These are phyloP conservation scores for Monosporozyma servazzii DNA, from an alignment of 805 yeast species.

Conservation along the genomic window DNA sequence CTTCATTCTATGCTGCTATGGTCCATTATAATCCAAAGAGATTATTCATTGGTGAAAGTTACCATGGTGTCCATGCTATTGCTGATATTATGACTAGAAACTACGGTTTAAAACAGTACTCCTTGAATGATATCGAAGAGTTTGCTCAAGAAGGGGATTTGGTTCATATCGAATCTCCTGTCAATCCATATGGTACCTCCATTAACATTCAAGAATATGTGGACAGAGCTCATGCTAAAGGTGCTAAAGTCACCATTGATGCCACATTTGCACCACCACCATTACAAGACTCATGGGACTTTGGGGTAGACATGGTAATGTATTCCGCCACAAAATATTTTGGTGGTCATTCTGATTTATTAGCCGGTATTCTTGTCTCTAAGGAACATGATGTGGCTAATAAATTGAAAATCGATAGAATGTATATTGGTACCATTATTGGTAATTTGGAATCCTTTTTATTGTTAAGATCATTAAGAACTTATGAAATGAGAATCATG, in stretches of 20 bases:
- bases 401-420: constrained; percentile 51
- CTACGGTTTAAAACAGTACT: constrained; percentile 43
- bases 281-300: constrained; percentile 65
- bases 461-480: constrained; percentile 69
- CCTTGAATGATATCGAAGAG: constrained; percentile 42
- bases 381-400: constrained; percentile 41
- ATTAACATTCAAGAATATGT: constrained; percentile 57
- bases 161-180: constrained; percentile 79
- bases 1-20: constrained; percentile 72
- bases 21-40: constrained; percentile 63
- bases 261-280: constrained; percentile 95
- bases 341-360: constrained; percentile 90
- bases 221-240: constrained; percentile 62
- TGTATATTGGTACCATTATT: constrained; percentile 67
- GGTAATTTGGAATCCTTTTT: constrained; percentile 70
- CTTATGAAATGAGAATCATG: constrained; percentile 62
- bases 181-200: constrained; percentile 71
- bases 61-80: constrained; percentile 77
- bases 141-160: constrained; percentile 53
- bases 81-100: constrained; percentile 54
- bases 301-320: constrained; percentile 82
- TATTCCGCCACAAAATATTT: constrained; percentile 91
- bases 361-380: constrained; percentile 74
- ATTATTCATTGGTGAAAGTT: constrained; percentile 68
- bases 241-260: constrained; percentile 67